Evolutionary conservation across 1,284 basidiomycete species (phyloP).

Genomic region (Heliocybe sulcata): DNA sequence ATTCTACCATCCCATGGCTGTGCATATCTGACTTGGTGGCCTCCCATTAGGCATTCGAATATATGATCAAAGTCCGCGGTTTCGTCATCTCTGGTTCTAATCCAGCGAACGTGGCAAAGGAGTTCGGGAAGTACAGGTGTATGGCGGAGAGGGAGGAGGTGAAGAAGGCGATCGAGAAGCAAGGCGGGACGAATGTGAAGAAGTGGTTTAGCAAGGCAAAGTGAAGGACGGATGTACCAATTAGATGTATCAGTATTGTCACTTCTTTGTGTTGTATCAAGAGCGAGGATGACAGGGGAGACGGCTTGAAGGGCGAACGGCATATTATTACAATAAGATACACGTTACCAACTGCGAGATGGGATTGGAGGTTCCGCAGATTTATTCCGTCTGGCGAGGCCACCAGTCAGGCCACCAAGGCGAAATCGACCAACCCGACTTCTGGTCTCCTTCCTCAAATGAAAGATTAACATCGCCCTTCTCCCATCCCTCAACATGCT

Average conservation of each 20-base stretch:
- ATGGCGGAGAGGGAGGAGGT: constrained; percentile 48
- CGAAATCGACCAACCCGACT: constrained; percentile 32
- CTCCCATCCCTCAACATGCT: constrained; percentile 39
- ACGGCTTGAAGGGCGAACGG: no score
- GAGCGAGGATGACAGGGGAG: no score
- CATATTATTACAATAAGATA: no score
- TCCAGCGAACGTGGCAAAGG: constrained; percentile 40
- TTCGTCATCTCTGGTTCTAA: constrained; percentile 39
- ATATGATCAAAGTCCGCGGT: constrained; percentile 41
- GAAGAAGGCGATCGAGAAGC: constrained; percentile 56
- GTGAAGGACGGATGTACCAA: background rate
- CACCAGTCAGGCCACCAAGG: constrained; percentile 70
- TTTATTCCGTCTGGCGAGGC: constrained; percentile 30
- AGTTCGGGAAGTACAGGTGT: constrained; percentile 65
- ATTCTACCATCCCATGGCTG: background rate
- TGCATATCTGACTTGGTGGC: background rate
- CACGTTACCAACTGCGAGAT: background rate
- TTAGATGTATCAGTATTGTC: no score
- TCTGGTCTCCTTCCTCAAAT: constrained; percentile 21
- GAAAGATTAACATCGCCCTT: constrained; percentile 33
- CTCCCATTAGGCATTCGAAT: constrained; percentile 59
- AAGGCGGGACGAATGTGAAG: constrained; percentile 62
- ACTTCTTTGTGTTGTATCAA: no score
- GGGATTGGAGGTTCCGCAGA: background rate
- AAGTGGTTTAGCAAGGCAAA: constrained; percentile 64